A percentile compares a stretch with the other conserved stretches of the same genome.
phyloP scores from a whole-genome alignment of 2,329 filamentous ascomycete species.

The Talaromyces sp. region DNA sequence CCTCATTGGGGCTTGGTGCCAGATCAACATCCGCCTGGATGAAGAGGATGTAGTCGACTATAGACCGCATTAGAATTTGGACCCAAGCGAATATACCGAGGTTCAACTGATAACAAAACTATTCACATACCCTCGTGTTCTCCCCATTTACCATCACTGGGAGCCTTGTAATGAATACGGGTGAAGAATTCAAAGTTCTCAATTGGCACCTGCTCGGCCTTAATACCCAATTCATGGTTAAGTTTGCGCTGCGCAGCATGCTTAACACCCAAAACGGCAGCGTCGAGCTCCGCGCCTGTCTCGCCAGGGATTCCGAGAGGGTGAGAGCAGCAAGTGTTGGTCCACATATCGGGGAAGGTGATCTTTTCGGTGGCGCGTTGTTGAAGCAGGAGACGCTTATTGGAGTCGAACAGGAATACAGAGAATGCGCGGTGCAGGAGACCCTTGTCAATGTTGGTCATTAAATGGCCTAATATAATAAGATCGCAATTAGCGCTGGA shows the following conservation, averaged over 20 bases:
- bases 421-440: constrained; percentile 97
- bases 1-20: constrained; percentile 82
- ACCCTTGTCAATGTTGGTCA: constrained; percentile 97
- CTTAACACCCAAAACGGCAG: constrained; percentile 83
- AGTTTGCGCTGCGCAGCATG: constrained; percentile 91
- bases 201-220: constrained; percentile 81
- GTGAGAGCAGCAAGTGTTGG: constrained; percentile 99
- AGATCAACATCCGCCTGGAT: constrained; percentile 92
- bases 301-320: constrained; percentile 89
- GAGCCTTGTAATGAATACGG: constrained; percentile 96
- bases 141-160: constrained; percentile 96
- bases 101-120: neutral
- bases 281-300: constrained; percentile 79
- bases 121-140: constrained; percentile 85
- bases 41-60: constrained; percentile 96
- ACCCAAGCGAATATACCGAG: no score
- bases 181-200: constrained; percentile 94
- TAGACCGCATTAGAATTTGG: neutral
- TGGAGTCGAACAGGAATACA: constrained; percentile 93
- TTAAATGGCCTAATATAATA: constrained; percentile 76
- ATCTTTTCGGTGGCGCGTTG: constrained; percentile 97
- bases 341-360: constrained; percentile 99
- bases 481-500: constrained; percentile 16
- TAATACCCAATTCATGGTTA: constrained; percentile 92
- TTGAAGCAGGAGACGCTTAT: constrained; percentile 90